These are phyloP conservation scores for Mortierella polycephala DNA, from an alignment of 371 early-diverging fungal genomes.

Conservation along the genomic window DNA sequence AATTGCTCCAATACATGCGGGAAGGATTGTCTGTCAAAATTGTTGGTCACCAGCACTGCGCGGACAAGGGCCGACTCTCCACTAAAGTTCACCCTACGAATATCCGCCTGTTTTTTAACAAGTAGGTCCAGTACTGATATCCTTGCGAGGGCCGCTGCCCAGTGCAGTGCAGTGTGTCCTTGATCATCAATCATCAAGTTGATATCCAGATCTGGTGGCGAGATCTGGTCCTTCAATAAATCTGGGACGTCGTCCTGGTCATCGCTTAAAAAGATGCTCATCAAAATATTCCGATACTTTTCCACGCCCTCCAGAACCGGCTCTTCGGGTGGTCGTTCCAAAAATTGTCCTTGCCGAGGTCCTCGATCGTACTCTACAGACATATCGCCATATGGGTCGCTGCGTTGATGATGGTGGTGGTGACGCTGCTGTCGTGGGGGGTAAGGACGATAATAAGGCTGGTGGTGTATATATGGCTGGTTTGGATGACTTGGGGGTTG, in stretches of 20 bases:
- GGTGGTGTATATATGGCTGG: slow-evolving; percentile 12
- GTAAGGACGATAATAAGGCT: slow-evolving; percentile 7
- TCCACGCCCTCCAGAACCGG: slow-evolving; percentile 53
- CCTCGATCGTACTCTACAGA: slow-evolving; percentile 9
- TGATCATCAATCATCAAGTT: slow-evolving; percentile 84
- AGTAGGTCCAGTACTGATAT: slow-evolving; percentile 73
- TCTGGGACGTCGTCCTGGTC: slow-evolving; percentile 68
- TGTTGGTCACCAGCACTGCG: slow-evolving; percentile 85
- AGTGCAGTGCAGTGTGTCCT: slow-evolving; percentile 86
- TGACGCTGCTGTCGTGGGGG: background rate
- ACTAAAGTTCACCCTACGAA: slow-evolving; percentile 66
- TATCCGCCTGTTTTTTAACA: slow-evolving; percentile 74
- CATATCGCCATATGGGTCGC: slow-evolving; percentile 17
- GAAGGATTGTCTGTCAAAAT: slow-evolving; percentile 84
- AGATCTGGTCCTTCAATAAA: slow-evolving; percentile 59
- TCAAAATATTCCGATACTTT: slow-evolving; percentile 70
- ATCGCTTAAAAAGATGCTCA: slow-evolving; percentile 80
- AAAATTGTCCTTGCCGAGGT: background rate
- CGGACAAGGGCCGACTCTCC: slow-evolving; percentile 91
- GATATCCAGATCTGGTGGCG: slow-evolving; percentile 66
- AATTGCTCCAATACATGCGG: slow-evolving; percentile 77
- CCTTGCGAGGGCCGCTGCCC: slow-evolving; percentile 87
- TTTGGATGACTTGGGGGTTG: slow-evolving; percentile 13
- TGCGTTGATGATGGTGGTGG: background rate
- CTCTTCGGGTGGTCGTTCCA: slow-evolving; percentile 24